These are phyloP conservation scores for Chlamydomonas incerta DNA, from an alignment of 139 green algal genomes.

Conservation along the genomic window DNA sequence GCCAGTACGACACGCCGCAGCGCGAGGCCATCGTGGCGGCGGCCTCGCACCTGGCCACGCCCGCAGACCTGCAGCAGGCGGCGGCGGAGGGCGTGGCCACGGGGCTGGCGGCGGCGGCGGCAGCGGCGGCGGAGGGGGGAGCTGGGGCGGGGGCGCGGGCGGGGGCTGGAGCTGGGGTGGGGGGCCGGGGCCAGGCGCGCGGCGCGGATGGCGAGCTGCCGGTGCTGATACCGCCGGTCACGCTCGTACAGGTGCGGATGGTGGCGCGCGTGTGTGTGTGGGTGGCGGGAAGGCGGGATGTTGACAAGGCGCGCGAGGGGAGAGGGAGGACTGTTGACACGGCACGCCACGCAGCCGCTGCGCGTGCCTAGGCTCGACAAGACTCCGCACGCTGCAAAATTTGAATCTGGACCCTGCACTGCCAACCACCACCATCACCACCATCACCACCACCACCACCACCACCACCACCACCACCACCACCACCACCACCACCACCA, in stretches of 20 bases:
- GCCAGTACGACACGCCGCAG: slow-evolving; percentile 76
- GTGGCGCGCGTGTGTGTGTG: neutral
- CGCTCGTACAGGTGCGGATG: slow-evolving; percentile 15
- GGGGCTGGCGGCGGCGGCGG: neutral
- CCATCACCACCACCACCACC: too few species aligned
- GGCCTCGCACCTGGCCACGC: slow-evolving; percentile 43
- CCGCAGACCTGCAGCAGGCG: slow-evolving; percentile 23
- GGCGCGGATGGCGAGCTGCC: too few species aligned
- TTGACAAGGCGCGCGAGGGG: neutral
- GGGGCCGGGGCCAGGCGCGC: too few species aligned
- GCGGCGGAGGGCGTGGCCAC: slow-evolving; percentile 5
- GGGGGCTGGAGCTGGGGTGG: neutral
- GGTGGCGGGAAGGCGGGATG: neutral
- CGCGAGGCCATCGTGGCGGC: slow-evolving; percentile 75
- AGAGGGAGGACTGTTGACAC: too few species aligned
- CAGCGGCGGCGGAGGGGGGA: neutral
- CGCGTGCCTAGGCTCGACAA: too few species aligned
- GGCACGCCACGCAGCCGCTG: too few species aligned
- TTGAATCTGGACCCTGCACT: too few species aligned
- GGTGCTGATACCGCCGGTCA: slow-evolving; percentile 5
- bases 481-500: too few species aligned
- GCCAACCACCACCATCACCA: too few species aligned
- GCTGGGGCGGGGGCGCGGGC: neutral
- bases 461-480: too few species aligned
- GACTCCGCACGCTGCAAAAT: too few species aligned